A percentile compares a stretch with the other conserved stretches of the same genome.
Evolutionary conservation across 1,139 yeast species (phyloP).

Genomic region (Diutina ranongensis): DNA sequence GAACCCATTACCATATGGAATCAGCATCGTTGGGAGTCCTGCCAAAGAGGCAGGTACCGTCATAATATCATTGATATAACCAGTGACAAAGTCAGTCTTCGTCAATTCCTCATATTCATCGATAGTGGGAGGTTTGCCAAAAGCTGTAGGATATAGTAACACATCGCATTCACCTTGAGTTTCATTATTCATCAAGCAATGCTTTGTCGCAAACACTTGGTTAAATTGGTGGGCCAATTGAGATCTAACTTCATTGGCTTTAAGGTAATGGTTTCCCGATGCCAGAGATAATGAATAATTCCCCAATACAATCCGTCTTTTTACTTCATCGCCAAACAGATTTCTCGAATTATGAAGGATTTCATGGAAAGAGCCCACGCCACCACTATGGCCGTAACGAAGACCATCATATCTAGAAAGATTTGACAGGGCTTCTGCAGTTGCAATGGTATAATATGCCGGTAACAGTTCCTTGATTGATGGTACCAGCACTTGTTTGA

Average conservation of each 20-base stretch:
- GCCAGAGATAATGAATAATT: conserved; percentile 68
- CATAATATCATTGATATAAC: conserved; percentile 70
- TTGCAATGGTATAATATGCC: conserved; percentile 75
- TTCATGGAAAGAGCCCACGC: not conserved
- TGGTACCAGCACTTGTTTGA: conserved; percentile 60
- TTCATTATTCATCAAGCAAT: conserved; percentile 22
- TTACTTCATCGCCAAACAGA: conserved; percentile 67
- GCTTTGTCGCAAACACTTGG: conserved; percentile 40
- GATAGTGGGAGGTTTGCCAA: conserved; percentile 45
- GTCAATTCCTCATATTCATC: conserved; percentile 25
- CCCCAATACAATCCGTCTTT: conserved; percentile 73
- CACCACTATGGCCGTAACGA: conserved; percentile 51
- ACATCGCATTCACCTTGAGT: conserved; percentile 45
- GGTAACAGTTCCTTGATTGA: conserved; percentile 59
- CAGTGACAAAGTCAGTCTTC: conserved; percentile 38
- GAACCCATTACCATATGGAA: conserved; percentile 52
- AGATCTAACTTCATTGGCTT: conserved; percentile 62
- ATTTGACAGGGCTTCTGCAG: conserved; percentile 93
- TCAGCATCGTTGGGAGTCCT: conserved; percentile 74
- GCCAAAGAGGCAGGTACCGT: conserved; percentile 89
- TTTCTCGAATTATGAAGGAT: not conserved
- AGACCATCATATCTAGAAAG: conserved; percentile 84
- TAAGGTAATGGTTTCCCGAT: conserved; percentile 70
- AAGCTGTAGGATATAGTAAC: conserved; percentile 62
- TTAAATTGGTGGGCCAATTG: conserved; percentile 56